phyloP scores from a whole-genome alignment of 1,284 basidiomycete genomes.

The Porogramme epimiltina region DNA sequence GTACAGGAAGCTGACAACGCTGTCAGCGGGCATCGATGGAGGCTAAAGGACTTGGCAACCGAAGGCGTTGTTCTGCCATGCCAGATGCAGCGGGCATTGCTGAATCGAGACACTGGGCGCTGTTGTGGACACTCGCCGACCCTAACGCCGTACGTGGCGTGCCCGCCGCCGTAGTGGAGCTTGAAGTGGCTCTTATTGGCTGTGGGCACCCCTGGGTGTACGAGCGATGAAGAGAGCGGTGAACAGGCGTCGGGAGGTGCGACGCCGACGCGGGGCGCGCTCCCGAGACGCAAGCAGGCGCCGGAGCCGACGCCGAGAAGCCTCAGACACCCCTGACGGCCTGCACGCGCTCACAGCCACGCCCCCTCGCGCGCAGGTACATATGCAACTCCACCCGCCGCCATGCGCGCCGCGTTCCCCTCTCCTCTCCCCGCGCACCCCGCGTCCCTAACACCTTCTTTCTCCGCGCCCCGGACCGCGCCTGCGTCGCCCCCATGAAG shows the following conservation, averaged over 20 bases:
- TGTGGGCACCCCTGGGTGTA: too few relatives aligned
- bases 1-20: too few relatives aligned
- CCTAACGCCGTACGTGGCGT: too few relatives aligned
- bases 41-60: conserved; percentile 6
- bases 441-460: background rate
- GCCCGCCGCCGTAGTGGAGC: too few relatives aligned
- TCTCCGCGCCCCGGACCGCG: background rate
- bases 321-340: background rate
- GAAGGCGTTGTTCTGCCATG: conserved; percentile 2
- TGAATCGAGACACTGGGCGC: too few relatives aligned
- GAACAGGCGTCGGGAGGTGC: too few relatives aligned
- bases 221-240: too few relatives aligned
- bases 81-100: background rate
- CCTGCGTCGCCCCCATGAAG: conserved; percentile 21
- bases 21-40: background rate
- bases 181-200: too few relatives aligned
- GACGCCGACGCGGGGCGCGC: too few relatives aligned
- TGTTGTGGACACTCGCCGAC: too few relatives aligned
- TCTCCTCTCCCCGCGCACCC: background rate
- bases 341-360: conserved; percentile 15
- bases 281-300: too few relatives aligned
- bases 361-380: conserved; percentile 3
- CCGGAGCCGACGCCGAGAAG: background rate
- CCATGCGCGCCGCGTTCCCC: conserved; percentile 3
- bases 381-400: conserved; percentile 1